phyloP scores from a whole-genome alignment of 495 filamentous ascomycete species.

The Filosporella fistucella region DNA sequence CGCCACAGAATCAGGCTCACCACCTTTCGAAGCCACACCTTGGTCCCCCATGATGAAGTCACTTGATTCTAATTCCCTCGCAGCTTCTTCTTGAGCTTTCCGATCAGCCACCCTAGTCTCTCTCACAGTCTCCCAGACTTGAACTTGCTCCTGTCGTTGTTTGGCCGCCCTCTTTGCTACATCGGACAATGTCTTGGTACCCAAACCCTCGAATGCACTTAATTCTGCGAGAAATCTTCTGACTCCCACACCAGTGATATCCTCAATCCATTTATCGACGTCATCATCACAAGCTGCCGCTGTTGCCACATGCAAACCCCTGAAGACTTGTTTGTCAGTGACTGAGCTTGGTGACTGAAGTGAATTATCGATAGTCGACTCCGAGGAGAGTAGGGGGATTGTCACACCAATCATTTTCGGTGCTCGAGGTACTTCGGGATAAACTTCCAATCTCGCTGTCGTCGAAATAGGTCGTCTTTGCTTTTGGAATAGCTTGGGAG shows the following conservation, averaged over 20 bases:
- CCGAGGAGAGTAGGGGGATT: background rate
- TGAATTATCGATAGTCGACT: background rate
- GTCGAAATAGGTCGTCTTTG: background rate
- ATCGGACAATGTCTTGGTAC: slow-evolving; percentile 14
- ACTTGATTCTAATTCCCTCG: too few relatives aligned
- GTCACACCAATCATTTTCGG: too few relatives aligned
- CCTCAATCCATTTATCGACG: slow-evolving; percentile 38
- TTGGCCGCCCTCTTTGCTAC: slow-evolving; percentile 15
- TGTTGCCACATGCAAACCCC: slow-evolving; percentile 42
- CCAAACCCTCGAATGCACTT: slow-evolving; percentile 36
- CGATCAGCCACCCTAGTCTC: background rate
- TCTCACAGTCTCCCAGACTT: slow-evolving; percentile 8
- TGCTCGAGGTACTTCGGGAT: too few relatives aligned
- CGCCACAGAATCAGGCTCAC: background rate
- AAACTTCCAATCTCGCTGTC: background rate
- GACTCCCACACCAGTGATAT: slow-evolving; percentile 38
- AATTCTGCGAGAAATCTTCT: slow-evolving; percentile 42
- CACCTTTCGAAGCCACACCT: background rate
- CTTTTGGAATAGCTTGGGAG: background rate
- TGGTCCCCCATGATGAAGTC: too few relatives aligned
- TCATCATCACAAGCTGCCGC: slow-evolving; percentile 41
- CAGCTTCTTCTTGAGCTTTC: too few relatives aligned
- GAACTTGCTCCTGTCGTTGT: slow-evolving; percentile 12
- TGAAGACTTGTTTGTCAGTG: slow-evolving; percentile 37
- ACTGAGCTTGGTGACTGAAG: slow-evolving; percentile 12